These are phyloP conservation scores for Solanum pimpinellifolium DNA, from an alignment of 257 asterid genomes.

Conservation along the genomic window DNA sequence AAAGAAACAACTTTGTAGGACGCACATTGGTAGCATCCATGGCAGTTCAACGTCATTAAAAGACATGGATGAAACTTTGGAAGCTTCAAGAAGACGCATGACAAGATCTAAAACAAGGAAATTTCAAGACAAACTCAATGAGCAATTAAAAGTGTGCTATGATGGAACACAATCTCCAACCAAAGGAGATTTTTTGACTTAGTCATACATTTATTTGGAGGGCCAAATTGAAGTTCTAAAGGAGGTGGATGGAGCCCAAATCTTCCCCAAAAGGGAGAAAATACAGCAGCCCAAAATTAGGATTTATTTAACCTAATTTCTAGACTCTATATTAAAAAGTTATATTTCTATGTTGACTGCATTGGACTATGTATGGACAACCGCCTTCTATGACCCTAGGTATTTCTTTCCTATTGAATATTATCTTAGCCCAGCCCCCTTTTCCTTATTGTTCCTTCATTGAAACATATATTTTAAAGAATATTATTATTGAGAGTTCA, in stretches of 20 bases:
- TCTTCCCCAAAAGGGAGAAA: neutral
- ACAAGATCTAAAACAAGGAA: neutral
- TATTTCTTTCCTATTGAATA: neutral
- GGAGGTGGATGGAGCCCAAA: neutral
- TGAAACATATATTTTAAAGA: neutral
- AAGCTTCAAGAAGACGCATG: neutral
- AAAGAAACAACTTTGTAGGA: neutral
- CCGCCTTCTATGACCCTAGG: neutral
- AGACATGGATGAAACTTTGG: neutral
- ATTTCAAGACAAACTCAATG: neutral
- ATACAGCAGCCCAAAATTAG: neutral
- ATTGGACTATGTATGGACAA: neutral
- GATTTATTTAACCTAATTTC: neutral
- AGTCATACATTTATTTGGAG: neutral
- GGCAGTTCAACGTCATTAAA: neutral
- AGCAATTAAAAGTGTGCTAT: neutral
- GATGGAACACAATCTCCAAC: neutral
- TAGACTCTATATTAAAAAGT: neutral
- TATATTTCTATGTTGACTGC: neutral
- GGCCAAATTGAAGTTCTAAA: neutral
- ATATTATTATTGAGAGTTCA: neutral
- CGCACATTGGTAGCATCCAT: neutral
- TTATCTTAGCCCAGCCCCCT: neutral
- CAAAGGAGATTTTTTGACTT: neutral
- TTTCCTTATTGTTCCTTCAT: neutral